phyloP scores from a whole-genome alignment of 179 eudicot genomes.

The Beta macrorhiza region DNA sequence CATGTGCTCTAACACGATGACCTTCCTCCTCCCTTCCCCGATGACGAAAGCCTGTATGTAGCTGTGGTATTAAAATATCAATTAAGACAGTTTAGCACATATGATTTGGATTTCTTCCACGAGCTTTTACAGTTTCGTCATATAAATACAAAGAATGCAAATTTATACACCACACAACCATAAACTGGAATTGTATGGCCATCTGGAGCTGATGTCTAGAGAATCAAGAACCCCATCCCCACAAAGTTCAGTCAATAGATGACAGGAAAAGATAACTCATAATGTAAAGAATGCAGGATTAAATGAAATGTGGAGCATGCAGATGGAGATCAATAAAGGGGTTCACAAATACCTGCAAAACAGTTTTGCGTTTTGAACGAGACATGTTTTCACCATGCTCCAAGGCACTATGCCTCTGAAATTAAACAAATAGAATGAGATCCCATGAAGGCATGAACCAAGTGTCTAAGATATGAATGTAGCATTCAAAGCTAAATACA shows the following conservation, averaged over 20 bases:
- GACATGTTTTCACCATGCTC: constrained; percentile 85
- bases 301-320: not conserved
- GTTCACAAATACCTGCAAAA: constrained; percentile 55
- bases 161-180: constrained; percentile 3
- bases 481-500: not conserved
- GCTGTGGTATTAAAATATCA: constrained; percentile 26
- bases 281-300: not conserved
- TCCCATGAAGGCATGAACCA: not conserved
- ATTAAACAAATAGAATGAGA: constrained; percentile 12
- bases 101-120: not conserved
- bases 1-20: constrained; percentile 12
- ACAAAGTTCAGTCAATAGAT: not conserved
- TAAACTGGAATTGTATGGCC: not conserved
- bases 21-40: constrained; percentile 32
- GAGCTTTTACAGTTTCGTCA: not conserved
- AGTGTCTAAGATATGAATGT: not conserved
- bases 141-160: not conserved
- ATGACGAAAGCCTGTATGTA: constrained; percentile 28
- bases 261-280: not conserved
- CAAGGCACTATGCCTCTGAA: constrained; percentile 66
- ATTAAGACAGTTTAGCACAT: not conserved
- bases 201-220: constrained; percentile 12
- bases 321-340: not conserved
- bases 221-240: not conserved
- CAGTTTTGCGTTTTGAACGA: constrained; percentile 64